A percentile compares a stretch with the other conserved stretches of the same genome.
Evolutionary conservation across 352 stramenopile genomes (phyloP).

Genomic region (Phytopythium boreale): DNA sequence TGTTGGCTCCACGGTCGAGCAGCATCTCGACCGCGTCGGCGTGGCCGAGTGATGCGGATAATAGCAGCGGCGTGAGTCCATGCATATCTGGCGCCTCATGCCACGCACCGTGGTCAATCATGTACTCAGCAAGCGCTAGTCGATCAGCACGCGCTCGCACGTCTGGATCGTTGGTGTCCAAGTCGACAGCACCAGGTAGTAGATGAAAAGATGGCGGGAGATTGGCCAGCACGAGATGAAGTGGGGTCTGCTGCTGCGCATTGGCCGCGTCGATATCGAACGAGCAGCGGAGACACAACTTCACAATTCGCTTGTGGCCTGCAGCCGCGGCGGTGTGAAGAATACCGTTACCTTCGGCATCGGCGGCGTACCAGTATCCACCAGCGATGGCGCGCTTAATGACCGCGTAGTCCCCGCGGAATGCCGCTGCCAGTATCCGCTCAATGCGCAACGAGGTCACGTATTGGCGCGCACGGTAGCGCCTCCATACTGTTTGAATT

Average conservation of each 20-base stretch:
- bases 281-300: constrained; percentile 71
- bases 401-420: constrained; percentile 72
- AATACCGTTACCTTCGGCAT: constrained; percentile 64
- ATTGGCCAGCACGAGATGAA: constrained; percentile 77
- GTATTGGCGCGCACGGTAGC: constrained; percentile 33
- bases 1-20: constrained; percentile 61
- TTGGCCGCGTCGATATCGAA: constrained; percentile 78
- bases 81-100: constrained; percentile 66
- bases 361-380: constrained; percentile 48
- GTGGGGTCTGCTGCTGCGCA: constrained; percentile 41
- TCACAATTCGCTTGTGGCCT: constrained; percentile 75
- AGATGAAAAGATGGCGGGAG: constrained; percentile 15
- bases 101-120: constrained; percentile 86
- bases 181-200: not conserved
- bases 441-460: constrained; percentile 37
- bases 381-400: constrained; percentile 51
- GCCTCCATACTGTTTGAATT: constrained; percentile 62
- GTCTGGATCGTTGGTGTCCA: constrained; percentile 10
- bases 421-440: constrained; percentile 61
- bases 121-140: constrained; percentile 61
- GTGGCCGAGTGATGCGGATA: constrained; percentile 57
- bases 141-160: constrained; percentile 28
- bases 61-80: constrained; percentile 60
- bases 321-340: constrained; percentile 65
- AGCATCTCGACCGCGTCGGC: constrained; percentile 64